Base-by-base conservation (phyloP, 192 early-diverging fungal genomes). In the Funneliformis geosporum region DNA sequence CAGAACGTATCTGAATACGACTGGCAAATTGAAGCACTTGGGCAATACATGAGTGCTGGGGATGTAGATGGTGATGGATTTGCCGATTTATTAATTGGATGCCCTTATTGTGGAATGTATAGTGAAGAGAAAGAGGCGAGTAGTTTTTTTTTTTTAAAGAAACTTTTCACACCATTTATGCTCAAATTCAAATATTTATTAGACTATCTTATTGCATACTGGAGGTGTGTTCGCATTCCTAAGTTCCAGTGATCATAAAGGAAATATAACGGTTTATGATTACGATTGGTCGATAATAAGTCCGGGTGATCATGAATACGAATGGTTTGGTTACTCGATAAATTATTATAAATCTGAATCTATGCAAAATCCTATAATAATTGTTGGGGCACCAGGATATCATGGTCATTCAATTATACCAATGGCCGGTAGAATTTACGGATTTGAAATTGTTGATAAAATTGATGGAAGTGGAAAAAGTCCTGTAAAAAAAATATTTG, bases 61-160 rank as follows among this genome's bases (percentile, higher is more conserved):
- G 91, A 94, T 81, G 59, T 93, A 33, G 83, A 93, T 74, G 82
- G 82, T 50, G 88, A 93, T 79, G 90, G 89, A 10, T 86, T 75
- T 39, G 74, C 65, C 9, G 93, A 93, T 80, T 81, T 94, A 61
- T 27, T 93, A 0, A 83, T 93, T 39, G 93, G 90, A 5, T 91
- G 91, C 59, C 92, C 93, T 1, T 83, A 86, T 50, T 75, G 74
- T 42, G 60, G 50, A 43, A 9, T 75, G 33, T 14, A 60, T 43
- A 40, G 14, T 72, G 11, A 47, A 72, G 10, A n/a, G 7, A 69
- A 9, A 21, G n/a, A 9, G 38, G 67, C 8, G n/a, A 8, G 1
- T 40, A 44, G 16, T 65, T 65, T 65, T 65, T 25, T 5, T 9
- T 5, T 65, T 5, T 5, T 33, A 28, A 27, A 8, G 40, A 69